Percentiles rank a stretch among this genome's conserved stretches.
Conservation (phyloP, 2,329 filamentous ascomycete species). For the Lachnellula cervina region DNA sequence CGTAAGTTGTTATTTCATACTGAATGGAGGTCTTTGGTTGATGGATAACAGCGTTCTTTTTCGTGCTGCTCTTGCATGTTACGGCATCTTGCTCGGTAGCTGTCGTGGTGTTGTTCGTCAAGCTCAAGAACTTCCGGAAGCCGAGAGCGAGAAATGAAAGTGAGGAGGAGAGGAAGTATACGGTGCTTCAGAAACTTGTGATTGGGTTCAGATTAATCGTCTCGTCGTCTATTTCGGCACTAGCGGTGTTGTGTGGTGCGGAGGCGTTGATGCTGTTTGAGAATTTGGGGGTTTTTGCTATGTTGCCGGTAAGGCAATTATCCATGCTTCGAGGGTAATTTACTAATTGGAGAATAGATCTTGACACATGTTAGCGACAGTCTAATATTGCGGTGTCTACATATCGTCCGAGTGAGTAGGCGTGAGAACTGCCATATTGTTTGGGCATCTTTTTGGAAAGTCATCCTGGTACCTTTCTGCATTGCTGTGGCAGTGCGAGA, state of each 20-base stretch:
- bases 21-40: not conserved
- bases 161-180: slow-evolving; percentile 8
- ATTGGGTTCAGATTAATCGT: slow-evolving; percentile 15
- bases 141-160: slow-evolving; percentile 2
- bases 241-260: slow-evolving; percentile 20
- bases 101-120: slow-evolving; percentile 11
- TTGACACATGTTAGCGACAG: slow-evolving; percentile 27
- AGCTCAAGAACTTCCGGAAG: slow-evolving; percentile 12
- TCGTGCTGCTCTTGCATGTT: slow-evolving; percentile 21
- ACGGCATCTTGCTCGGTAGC: slow-evolving; percentile 19
- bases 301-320: slow-evolving; percentile 21
- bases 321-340: not conserved
- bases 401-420: slow-evolving; percentile 7
- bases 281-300: slow-evolving; percentile 25
- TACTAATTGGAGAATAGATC: slow-evolving; percentile 12
- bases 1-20: slow-evolving; percentile 13
- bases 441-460: slow-evolving; percentile 10
- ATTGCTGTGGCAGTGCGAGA: slow-evolving; percentile 9
- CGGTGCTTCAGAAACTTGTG: slow-evolving; percentile 9
- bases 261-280: slow-evolving; percentile 19
- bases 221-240: slow-evolving; percentile 12
- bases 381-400: slow-evolving; percentile 19
- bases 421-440: slow-evolving; percentile 4
- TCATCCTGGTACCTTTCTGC: slow-evolving; percentile 14
- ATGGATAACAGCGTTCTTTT: slow-evolving; percentile 22